A percentile compares a stretch with the other conserved stretches of the same genome.
phyloP scores from a whole-genome alignment of 169 alveolate species.

The Plasmodium knowlesi region DNA sequence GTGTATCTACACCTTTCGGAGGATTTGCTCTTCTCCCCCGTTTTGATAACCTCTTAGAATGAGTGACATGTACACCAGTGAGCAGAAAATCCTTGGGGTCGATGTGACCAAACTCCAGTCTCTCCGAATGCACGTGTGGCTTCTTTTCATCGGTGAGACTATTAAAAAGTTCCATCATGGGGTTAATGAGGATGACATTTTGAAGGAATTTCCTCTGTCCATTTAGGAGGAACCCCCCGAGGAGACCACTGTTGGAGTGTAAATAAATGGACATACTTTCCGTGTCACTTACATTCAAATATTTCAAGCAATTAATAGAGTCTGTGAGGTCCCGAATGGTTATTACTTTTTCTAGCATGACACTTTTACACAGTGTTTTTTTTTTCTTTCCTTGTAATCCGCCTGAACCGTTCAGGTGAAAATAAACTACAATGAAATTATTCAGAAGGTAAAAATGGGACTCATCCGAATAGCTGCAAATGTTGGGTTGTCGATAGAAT shows the following conservation, averaged over 20 bases:
- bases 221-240: constrained; percentile 40
- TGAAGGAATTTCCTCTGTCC: not conserved
- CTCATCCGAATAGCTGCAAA: constrained; percentile 48
- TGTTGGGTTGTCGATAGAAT: constrained; percentile 21
- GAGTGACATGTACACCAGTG: not conserved
- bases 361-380: not conserved
- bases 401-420: constrained; percentile 67
- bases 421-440: constrained; percentile 26
- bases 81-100: not conserved
- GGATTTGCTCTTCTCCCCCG: not conserved
- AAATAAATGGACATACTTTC: constrained; percentile 32
- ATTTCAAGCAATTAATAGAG: constrained; percentile 44
- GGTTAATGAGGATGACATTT: constrained; percentile 75
- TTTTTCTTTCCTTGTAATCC: not conserved
- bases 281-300: constrained; percentile 34
- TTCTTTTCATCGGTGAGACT: constrained; percentile 37
- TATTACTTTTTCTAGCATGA: not conserved
- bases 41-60: not conserved
- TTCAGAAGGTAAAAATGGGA: constrained; percentile 27
- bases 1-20: not conserved
- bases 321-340: constrained; percentile 21
- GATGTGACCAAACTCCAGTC: constrained; percentile 78
- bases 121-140: constrained; percentile 75
- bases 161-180: constrained; percentile 77
- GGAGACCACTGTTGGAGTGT: constrained; percentile 47